These are phyloP conservation scores for Fusarium decemcellulare DNA, from an alignment of 2,329 filamentous ascomycete species.

Conservation along the genomic window DNA sequence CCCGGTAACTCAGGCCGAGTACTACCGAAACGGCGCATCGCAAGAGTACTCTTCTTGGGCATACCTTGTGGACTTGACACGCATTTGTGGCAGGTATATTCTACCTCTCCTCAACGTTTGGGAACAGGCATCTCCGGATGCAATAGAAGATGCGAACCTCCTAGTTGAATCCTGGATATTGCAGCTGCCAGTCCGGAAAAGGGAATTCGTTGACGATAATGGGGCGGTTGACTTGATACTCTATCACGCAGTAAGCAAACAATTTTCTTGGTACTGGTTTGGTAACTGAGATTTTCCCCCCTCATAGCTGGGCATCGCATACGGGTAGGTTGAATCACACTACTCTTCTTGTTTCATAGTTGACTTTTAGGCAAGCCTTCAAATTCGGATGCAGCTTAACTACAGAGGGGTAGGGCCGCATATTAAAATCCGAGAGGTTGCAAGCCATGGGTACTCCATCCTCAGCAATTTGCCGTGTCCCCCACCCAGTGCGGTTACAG, in stretches of 20 bases:
- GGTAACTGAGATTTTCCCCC: slow-evolving; percentile 14
- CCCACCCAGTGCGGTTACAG: neutral
- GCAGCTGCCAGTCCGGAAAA: slow-evolving; percentile 29
- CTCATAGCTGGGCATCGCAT: slow-evolving; percentile 38
- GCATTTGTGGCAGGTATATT: slow-evolving; percentile 37
- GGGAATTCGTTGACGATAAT: slow-evolving; percentile 26
- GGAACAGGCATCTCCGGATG: neutral
- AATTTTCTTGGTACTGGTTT: neutral
- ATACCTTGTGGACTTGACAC: slow-evolving; percentile 38
- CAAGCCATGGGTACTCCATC: neutral
- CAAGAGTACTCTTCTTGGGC: slow-evolving; percentile 41
- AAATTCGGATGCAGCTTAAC: slow-evolving; percentile 40
- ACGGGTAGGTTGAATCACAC: slow-evolving; percentile 34
- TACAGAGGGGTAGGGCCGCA: slow-evolving; percentile 5
- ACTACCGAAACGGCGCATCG: slow-evolving; percentile 7
- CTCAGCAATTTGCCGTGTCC: slow-evolving; percentile 6
- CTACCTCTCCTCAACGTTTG: slow-evolving; percentile 29
- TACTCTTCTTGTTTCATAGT: neutral
- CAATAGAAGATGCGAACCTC: slow-evolving; percentile 33
- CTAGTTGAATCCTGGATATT: slow-evolving; percentile 37
- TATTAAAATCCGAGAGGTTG: slow-evolving; percentile 14
- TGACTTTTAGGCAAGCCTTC: slow-evolving; percentile 27
- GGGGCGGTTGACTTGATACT: slow-evolving; percentile 42
- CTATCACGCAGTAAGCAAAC: slow-evolving; percentile 42
- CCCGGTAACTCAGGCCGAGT: slow-evolving; percentile 32